Percentiles rank a stretch among this genome's conserved stretches.
phyloP scores from a whole-genome alignment of 805 yeast genomes.

The Candida saitoana region DNA sequence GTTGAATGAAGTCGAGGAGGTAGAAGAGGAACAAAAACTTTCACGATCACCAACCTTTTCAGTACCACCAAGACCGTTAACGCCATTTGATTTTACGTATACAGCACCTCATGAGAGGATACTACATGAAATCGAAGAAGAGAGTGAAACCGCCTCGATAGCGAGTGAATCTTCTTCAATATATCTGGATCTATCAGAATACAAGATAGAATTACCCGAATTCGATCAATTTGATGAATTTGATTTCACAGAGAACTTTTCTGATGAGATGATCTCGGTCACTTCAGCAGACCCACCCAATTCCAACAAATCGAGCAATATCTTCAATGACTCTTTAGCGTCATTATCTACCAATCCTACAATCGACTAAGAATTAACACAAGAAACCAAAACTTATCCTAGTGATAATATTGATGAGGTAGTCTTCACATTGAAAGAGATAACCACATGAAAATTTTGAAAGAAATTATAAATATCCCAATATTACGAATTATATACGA shows the following conservation, averaged over 20 bases:
- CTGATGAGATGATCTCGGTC: constrained; percentile 4
- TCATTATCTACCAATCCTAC: constrained; percentile 32
- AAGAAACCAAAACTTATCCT: too few species aligned
- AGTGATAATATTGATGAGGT: too few species aligned
- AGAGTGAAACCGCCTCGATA: neutral
- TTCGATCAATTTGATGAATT: constrained; percentile 4
- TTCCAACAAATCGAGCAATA: neutral
- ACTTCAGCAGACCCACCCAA: constrained; percentile 5
- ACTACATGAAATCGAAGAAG: constrained; percentile 1
- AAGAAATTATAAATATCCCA: too few species aligned
- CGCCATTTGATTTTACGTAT: neutral
- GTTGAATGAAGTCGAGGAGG: constrained; percentile 6
- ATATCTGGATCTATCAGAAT: neutral
- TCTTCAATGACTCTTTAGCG: constrained; percentile 26
- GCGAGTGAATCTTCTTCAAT: neutral
- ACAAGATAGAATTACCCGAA: neutral
- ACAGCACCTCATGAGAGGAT: neutral
- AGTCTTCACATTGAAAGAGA: too few species aligned
- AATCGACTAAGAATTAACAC: constrained; percentile 10
- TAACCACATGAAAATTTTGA: too few species aligned
- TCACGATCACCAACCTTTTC: neutral
- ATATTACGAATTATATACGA: neutral
- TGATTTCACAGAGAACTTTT: constrained; percentile 7
- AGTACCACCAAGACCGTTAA: neutral
- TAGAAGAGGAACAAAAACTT: neutral